Evolutionary conservation across 331 rosid species (phyloP).

Genomic region (Cydonia oblonga): DNA sequence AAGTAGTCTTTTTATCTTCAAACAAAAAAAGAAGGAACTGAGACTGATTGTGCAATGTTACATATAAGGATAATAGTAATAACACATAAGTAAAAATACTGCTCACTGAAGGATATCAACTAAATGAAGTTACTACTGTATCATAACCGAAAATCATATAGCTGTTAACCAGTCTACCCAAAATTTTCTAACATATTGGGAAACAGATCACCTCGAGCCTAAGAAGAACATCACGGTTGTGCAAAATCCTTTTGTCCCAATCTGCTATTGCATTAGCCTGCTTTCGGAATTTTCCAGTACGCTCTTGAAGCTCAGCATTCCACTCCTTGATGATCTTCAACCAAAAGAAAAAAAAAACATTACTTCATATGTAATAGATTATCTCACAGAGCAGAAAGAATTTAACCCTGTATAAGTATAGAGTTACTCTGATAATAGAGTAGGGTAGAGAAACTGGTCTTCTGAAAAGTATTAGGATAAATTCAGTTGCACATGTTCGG

Average conservation of each 20-base stretch:
- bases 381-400: not conserved
- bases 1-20: not conserved
- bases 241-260: conserved; percentile 90
- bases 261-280: conserved; percentile 92
- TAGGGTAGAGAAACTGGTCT: not conserved
- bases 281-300: conserved; percentile 84
- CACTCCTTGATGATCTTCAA: conserved; percentile 88
- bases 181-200: not conserved
- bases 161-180: not conserved
- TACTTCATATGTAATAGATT: not conserved
- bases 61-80: not conserved
- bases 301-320: conserved; percentile 91
- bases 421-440: not conserved
- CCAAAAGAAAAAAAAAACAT: not conserved
- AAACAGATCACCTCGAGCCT: conserved; percentile 60
- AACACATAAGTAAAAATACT: not conserved
- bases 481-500: not conserved
- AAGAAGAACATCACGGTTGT: conserved; percentile 73
- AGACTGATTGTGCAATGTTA: not conserved
- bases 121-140: not conserved
- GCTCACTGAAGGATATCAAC: not conserved
- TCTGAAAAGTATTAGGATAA: not conserved
- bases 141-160: not conserved
- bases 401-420: not conserved
- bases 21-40: not conserved